Percentiles rank a stretch among this genome's conserved stretches.
Conservation (phyloP, 1,284 basidiomycete genomes). For the Hypsizygus ulmarius region DNA sequence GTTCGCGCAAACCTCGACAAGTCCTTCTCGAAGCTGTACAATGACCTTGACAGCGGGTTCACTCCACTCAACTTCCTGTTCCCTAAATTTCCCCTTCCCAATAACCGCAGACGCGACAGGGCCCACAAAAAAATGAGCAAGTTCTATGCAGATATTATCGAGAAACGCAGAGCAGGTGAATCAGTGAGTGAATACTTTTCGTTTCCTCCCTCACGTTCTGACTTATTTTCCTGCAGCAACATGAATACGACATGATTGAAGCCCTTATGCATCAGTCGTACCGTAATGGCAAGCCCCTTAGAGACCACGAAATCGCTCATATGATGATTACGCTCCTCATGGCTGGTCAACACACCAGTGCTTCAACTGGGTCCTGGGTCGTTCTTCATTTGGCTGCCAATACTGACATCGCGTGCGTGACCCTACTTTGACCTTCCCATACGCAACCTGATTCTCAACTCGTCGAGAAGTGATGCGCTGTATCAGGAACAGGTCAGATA, state of each 20-base stretch:
- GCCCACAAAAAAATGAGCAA: constrained; percentile 93
- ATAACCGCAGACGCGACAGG: constrained; percentile 76
- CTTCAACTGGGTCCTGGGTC: constrained; percentile 86
- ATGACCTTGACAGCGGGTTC: constrained; percentile 90
- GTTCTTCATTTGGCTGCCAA: constrained; percentile 82
- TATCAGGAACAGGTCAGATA: constrained; percentile 88
- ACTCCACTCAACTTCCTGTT: constrained; percentile 93
- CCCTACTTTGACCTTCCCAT: no score
- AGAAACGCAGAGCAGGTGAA: constrained; percentile 60
- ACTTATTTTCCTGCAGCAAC: constrained; percentile 16
- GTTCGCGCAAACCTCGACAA: constrained; percentile 79
- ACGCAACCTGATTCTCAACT: no score
- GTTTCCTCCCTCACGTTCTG: not conserved
- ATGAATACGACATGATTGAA: constrained; percentile 90
- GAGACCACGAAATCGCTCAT: constrained; percentile 91
- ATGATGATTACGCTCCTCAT: constrained; percentile 94
- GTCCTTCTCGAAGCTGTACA: constrained; percentile 82
- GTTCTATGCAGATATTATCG: constrained; percentile 88
- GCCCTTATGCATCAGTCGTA: constrained; percentile 85
- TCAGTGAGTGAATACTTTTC: constrained; percentile 31
- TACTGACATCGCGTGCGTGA: not conserved
- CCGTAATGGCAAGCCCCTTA: constrained; percentile 76
- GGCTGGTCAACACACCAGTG: constrained; percentile 97
- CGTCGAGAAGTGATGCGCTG: constrained; percentile 48
- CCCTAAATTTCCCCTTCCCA: constrained; percentile 87